phyloP scores from a whole-genome alignment of 176 grass and related monocot species.

The Oryza nivara region DNA sequence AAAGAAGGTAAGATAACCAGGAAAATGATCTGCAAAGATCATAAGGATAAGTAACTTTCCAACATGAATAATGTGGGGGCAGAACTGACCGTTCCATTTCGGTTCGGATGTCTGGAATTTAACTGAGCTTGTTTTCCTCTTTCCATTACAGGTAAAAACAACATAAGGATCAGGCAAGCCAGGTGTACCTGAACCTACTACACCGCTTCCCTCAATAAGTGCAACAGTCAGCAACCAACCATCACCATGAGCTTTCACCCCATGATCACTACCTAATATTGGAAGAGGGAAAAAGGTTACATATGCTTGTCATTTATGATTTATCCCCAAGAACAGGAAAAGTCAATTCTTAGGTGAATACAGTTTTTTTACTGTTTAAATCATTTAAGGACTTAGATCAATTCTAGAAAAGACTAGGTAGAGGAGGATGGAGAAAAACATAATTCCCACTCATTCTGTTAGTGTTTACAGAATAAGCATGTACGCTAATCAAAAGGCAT shows the following conservation, averaged over 20 bases:
- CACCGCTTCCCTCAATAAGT: conserved; percentile 74
- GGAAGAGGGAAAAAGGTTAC: conserved; percentile 25
- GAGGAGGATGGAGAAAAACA: conserved; percentile 1
- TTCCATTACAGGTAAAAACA: conserved; percentile 66
- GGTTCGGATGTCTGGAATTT: conserved; percentile 64
- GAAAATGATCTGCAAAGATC: conserved; percentile 33
- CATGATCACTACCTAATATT: conserved; percentile 87
- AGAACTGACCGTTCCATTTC: conserved; percentile 64
- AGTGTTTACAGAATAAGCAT: conserved; percentile 22
- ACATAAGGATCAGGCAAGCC: conserved; percentile 70
- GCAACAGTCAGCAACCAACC: conserved; percentile 96
- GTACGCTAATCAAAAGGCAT: background rate
- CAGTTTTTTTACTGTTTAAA: background rate
- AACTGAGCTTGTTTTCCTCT: conserved; percentile 74
- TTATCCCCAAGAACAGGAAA: conserved; percentile 24
- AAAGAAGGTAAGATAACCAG: conserved; percentile 29
- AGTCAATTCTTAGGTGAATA: conserved; percentile 16
- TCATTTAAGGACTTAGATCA: conserved; percentile 13
- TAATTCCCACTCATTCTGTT: conserved; percentile 9
- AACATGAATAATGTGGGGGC: conserved; percentile 14
- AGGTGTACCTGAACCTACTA: conserved; percentile 52
- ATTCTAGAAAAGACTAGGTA: conserved; percentile 18
- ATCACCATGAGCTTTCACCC: conserved; percentile 88
- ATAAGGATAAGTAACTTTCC: background rate
- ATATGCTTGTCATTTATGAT: conserved; percentile 11